Conservation (phyloP, 495 filamentous ascomycete species). For the Lichenothelia convexa region DNA sequence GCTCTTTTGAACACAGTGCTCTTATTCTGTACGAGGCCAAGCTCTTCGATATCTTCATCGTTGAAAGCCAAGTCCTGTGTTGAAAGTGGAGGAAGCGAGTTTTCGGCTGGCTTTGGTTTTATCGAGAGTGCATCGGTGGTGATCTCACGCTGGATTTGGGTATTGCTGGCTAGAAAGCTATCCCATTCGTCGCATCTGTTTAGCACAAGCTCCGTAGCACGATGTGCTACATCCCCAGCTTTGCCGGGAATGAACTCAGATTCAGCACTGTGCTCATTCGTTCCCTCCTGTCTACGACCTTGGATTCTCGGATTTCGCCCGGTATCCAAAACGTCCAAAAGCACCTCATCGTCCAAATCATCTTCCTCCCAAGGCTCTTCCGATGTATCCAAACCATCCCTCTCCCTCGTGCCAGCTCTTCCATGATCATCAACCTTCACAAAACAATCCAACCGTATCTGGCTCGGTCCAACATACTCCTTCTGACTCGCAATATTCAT, state of each 20-base stretch:
- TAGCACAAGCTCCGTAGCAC: neutral
- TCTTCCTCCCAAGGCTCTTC: constrained; percentile 1
- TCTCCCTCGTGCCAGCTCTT: neutral
- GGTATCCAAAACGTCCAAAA: neutral
- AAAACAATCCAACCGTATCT: neutral
- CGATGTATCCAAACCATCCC: neutral
- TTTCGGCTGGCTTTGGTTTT: constrained; percentile 2
- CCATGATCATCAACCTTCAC: neutral
- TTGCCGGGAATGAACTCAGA: neutral
- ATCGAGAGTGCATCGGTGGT: neutral
- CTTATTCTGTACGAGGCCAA: neutral
- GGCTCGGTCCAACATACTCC: neutral
- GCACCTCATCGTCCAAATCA: neutral
- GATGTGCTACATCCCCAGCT: neutral
- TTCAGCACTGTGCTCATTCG: neutral
- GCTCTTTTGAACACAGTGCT: too few relatives aligned
- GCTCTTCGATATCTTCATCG: constrained; percentile 11
- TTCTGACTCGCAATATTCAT: neutral
- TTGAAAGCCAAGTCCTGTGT: constrained; percentile 9
- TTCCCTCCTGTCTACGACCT: neutral
- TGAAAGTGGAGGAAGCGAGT: neutral
- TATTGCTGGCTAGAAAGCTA: constrained; percentile 17
- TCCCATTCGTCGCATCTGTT: constrained; percentile 9
- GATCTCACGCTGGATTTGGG: constrained; percentile 20
- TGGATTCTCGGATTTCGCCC: too few relatives aligned